phyloP scores from a whole-genome alignment of 805 yeast species.

The Peterozyma toletana region DNA sequence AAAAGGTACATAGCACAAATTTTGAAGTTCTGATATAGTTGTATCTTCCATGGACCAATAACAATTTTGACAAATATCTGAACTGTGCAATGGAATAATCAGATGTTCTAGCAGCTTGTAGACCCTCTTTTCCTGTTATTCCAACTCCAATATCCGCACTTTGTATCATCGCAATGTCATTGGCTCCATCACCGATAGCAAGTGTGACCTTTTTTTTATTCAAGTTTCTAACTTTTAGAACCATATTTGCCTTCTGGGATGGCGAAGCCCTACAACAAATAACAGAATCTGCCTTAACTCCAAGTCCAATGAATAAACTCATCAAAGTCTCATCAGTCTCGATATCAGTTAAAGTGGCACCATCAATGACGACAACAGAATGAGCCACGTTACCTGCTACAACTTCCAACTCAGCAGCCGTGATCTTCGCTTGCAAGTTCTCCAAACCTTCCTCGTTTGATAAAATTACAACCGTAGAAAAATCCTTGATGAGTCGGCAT shows the following conservation, averaged over 20 bases:
- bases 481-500: slow-evolving; percentile 87
- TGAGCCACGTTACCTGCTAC: slow-evolving; percentile 78
- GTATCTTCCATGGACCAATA: slow-evolving; percentile 93
- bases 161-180: slow-evolving; percentile 98
- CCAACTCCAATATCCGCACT: slow-evolving; percentile 98
- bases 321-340: slow-evolving; percentile 69
- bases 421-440: slow-evolving; percentile 57
- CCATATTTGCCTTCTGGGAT: slow-evolving; percentile 91
- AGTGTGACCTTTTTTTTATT: slow-evolving; percentile 70
- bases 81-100: slow-evolving; percentile 96
- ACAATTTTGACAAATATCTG: slow-evolving; percentile 69
- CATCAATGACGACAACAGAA: slow-evolving; percentile 91
- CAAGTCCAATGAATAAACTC: slow-evolving; percentile 75
- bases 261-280: slow-evolving; percentile 97
- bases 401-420: slow-evolving; percentile 70
- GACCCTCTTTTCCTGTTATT: slow-evolving; percentile 93
- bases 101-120: slow-evolving; percentile 92
- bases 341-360: slow-evolving; percentile 69
- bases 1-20: slow-evolving; percentile 88
- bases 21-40: slow-evolving; percentile 89
- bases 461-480: slow-evolving; percentile 78
- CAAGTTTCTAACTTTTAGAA: slow-evolving; percentile 65
- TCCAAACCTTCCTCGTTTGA: slow-evolving; percentile 30
- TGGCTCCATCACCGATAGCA: slow-evolving; percentile 99
- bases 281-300: slow-evolving; percentile 83